Evolutionary conservation across 2,329 filamentous ascomycete species (phyloP), one percentile per base, ranked within the genome.

Genomic region (Podosphaera aphanis): DNA sequence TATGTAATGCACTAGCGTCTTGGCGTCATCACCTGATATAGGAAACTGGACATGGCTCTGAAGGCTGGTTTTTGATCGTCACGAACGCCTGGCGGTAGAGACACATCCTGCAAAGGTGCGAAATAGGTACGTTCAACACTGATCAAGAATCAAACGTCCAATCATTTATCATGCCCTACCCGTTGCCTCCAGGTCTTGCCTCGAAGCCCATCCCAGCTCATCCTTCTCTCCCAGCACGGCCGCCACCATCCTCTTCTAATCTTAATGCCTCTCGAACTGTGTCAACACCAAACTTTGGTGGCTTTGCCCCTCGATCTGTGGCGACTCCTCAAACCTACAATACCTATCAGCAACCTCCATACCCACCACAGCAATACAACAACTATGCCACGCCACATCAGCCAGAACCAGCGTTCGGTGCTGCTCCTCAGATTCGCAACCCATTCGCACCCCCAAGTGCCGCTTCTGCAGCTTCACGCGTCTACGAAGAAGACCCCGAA

Each of bases 91-190:
- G n/a, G n/a, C n/a, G n/a, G n/a, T n/a, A n/a, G n/a, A n/a, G n/a
- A 29, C 25, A 29, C 11, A 29, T 29, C 25, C 25, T 29, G 25
- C 25, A 29, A 29, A 19, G 36, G 36, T 38, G 1, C 57, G 56
- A 56, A 56, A 59, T 49, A 60, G 58, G 58, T 60, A 60, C 58
- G 58, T 60, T 52, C 55, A 55, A 56, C 51, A 55, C 51, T 55
- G 48, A 52, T 50, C 49, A 55, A 52, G n/a, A 52, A 50, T 49
- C 25, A 48, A 50, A 54, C 53, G 56, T 51, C 51, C 55, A 58
- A 53, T 52, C 55, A 56, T 76, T 76, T 72, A 77, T 76, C 71
- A 88, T 88, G 83, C 79, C 81, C 65, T 83, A 83, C 71, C 79
- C 81, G 64, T 79, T 78, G 60, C 79, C 80, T 79, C 79, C 83